Evolutionary conservation across 2,329 filamentous ascomycete genomes (phyloP), one percentile per base, ranked within the genome.

Genomic region (Fusarium sp.): DNA sequence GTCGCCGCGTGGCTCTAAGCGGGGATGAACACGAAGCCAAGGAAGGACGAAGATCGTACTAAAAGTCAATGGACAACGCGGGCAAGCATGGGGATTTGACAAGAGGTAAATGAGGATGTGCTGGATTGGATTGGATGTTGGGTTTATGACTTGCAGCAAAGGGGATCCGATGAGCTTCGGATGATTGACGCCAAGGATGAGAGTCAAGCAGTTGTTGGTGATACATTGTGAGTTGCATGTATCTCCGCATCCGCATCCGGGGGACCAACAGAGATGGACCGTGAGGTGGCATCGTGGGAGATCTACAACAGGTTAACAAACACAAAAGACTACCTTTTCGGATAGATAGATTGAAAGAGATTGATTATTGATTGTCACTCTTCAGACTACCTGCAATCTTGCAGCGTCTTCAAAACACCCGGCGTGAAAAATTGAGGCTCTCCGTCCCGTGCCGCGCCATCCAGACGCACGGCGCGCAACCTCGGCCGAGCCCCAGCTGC

Each of bases 181-280:
- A 45, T 71, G 71, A 74, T 73, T 73, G 56, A 64, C 71, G 64
- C 18, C 71, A 64, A 73, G 71, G 71, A 62, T 50, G 25, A 45
- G 39, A 35, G 23, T 37, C 27, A 16, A 57, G 23, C 32, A 25
- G 25, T 27, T 30, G 35, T 57, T 37, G 48, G 14, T 34, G 30
- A 41, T 16, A 41, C 30, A 32, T 32, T 32, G 35, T 39, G 5
- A 45, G 34, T 16, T 30, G n/a, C 52, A 10, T 61, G 45, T 50
- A 59, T 66, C 60, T 69, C 56, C 60, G 58, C 63, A 59, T 32
- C 52, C 37, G 67, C 45, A 6, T 56, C 41, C 58, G 59, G 52
- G 58, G 43, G 35, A 34, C 60, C 27, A 52, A 32, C 25, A 32
- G 11, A 52, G 27, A 64, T 73, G 56, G 73, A 27, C 52, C 60